These are phyloP conservation scores for Plenodomus lindquistii DNA, from an alignment of 2,329 filamentous ascomycete species.

Conservation along the genomic window DNA sequence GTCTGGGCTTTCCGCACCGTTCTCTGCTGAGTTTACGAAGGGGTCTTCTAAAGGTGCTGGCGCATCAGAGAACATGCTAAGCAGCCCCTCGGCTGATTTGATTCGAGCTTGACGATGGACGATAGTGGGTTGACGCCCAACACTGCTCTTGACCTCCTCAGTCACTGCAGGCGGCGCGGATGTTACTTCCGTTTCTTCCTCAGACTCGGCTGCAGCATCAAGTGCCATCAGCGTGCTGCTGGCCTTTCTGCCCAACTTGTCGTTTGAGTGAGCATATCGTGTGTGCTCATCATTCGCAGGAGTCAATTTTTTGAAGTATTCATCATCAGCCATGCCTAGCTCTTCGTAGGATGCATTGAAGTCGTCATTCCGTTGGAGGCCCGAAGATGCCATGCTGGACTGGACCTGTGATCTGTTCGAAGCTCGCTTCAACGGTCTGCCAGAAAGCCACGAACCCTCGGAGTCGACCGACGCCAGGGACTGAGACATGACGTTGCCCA, in stretches of 20 bases:
- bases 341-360: conserved; percentile 68
- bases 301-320: conserved; percentile 67
- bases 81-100: conserved; percentile 65
- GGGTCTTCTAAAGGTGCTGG: conserved; percentile 26
- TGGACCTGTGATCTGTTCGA: conserved; percentile 51
- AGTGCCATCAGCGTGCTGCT: conserved; percentile 53
- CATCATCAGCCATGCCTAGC: conserved; percentile 68
- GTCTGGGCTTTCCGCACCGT: conserved; percentile 33
- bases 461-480: conserved; percentile 94
- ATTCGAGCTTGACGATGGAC: conserved; percentile 62
- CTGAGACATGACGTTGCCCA: conserved; percentile 63
- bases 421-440: conserved; percentile 60
- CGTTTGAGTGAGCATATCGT: conserved; percentile 31
- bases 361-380: conserved; percentile 54
- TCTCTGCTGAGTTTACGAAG: conserved; percentile 36
- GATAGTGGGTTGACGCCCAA: conserved; percentile 64
- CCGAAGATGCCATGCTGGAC: conserved; percentile 52
- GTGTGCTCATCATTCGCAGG: conserved; percentile 51
- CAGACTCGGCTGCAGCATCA: conserved; percentile 46
- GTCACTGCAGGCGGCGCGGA: conserved; percentile 29
- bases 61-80: conserved; percentile 55
- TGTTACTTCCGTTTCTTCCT: conserved; percentile 33
- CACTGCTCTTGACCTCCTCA: conserved; percentile 52
- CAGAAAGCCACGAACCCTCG: conserved; percentile 93
- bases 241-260: conserved; percentile 36